Percentiles rank a stretch among this genome's conserved stretches.
phyloP scores from a whole-genome alignment of 2,329 filamentous ascomycete species.

The Xylariales sp. region DNA sequence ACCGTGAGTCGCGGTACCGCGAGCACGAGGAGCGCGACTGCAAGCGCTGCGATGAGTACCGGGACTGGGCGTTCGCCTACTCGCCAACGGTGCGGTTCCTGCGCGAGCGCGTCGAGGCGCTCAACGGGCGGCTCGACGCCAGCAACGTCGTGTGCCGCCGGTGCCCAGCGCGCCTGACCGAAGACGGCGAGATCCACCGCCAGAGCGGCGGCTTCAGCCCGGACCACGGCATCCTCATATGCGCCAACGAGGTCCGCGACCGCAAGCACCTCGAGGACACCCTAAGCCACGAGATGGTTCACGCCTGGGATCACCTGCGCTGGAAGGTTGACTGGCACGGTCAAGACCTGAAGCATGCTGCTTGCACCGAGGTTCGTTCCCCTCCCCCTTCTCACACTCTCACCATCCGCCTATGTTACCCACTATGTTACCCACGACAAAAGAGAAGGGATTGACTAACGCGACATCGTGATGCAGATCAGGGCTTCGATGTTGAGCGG shows the following conservation, averaged over 20 bases:
- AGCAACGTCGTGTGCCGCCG: constrained; percentile 78
- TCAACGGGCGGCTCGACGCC: constrained; percentile 71
- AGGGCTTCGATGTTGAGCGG: constrained; percentile 88
- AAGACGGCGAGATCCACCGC: constrained; percentile 57
- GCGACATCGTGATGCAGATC: constrained; percentile 65
- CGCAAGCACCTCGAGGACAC: constrained; percentile 86
- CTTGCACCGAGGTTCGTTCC: constrained; percentile 77
- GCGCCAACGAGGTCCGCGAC: constrained; percentile 84
- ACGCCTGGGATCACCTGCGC: constrained; percentile 88
- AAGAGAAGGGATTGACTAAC: no score
- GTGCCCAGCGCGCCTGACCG: constrained; percentile 59
- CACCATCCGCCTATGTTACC: no score
- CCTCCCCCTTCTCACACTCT: no score
- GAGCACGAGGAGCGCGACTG: constrained; percentile 76
- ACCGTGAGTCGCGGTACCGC: constrained; percentile 71
- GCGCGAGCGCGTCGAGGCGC: constrained; percentile 70
- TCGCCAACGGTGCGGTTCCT: constrained; percentile 86
- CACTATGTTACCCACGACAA: no score
- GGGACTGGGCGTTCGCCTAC: constrained; percentile 79
- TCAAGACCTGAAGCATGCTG: constrained; percentile 78
- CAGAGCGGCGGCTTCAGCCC: constrained; percentile 80
- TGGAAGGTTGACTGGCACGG: constrained; percentile 84
- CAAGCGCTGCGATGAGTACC: constrained; percentile 72
- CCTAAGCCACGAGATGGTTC: constrained; percentile 94
- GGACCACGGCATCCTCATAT: constrained; percentile 82